Evolutionary conservation across 345 rosid genomes (phyloP), one percentile per base, ranked within the genome.

Genomic region (Eucalyptus coolabah): DNA sequence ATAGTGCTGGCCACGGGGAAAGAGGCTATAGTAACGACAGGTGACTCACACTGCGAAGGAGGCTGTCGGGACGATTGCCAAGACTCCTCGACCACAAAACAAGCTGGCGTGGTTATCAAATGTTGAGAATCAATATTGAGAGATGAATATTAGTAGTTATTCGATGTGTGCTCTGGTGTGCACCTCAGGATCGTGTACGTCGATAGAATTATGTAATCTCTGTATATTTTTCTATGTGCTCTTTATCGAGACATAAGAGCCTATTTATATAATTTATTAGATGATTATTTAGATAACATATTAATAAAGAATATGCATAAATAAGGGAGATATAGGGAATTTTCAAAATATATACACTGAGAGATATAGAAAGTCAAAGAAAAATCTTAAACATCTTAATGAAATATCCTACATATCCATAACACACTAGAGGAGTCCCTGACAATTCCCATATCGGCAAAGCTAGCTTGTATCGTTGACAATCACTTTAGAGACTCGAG

Each of bases 241-340:
- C 0, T 60, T 11, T 26, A 60, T 60, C 2, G 7, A 60, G 32
- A 28, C 15, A 60, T 0, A 60, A 0, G 8, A 26, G 32, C 32
- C 17, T 13, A 60, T 26, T 28, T 60, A 60, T 28, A 60, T 3
- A 30, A 60, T 60, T 60, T 12, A 59, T 59, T 59, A 59, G 65
- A 59, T 59, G 65, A 26, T 26, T 59, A 59, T 26, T 0, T 59
- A 59, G 3, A 11, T 5, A 60, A 28, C n/a, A 12, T 59, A 60
- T 60, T 15, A 28, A 28, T 26, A 13, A 60, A 60, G 15, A 30
- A 28, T 28, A 60, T 3, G 15, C n/a, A 28, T 6, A 60, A 26
- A 6, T 0, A 28, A 60, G 32, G n/a, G 32, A 60, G n/a, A 60
- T 13, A 28, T 28, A 13, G 1, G 0, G 69, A 60, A 60, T 28